Percentiles rank a stretch among this genome's conserved stretches.
Evolutionary conservation across 805 yeast genomes (phyloP).

Genomic region (Komagataella mondaviorum): DNA sequence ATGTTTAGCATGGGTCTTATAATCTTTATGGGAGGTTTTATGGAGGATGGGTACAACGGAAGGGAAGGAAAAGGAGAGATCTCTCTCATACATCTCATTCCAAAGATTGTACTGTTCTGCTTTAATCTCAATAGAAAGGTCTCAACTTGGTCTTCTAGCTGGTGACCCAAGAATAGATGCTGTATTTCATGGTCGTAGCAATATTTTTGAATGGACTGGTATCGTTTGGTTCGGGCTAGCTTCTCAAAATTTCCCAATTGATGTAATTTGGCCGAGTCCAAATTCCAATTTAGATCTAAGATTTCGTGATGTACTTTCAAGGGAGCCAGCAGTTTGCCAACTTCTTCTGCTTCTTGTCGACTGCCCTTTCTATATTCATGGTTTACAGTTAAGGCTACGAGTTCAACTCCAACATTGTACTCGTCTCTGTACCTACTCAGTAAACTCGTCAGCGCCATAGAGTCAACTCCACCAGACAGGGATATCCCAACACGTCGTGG

Average conservation of each 20-base stretch:
- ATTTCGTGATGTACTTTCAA: conserved; percentile 15
- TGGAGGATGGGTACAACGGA: conserved; percentile 8
- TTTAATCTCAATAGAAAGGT: conserved; percentile 46
- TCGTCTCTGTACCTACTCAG: conserved; percentile 21
- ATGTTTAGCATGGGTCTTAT: conserved; percentile 40
- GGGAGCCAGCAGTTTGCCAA: conserved; percentile 10
- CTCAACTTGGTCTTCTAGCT: conserved; percentile 59
- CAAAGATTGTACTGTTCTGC: conserved; percentile 33
- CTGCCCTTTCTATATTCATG: conserved; percentile 43
- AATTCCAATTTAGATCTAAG: conserved; percentile 8
- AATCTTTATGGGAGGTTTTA: conserved; percentile 10
- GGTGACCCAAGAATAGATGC: conserved; percentile 52
- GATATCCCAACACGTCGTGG: conserved; percentile 31
- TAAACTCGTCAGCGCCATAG: conserved; percentile 52
- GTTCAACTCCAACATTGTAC: conserved; percentile 14
- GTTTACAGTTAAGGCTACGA: conserved; percentile 53
- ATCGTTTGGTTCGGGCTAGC: conserved; percentile 44
- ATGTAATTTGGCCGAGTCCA: conserved; percentile 6
- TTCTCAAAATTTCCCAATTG: conserved; percentile 32
- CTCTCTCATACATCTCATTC: conserved; percentile 41
- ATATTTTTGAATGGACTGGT: conserved; percentile 23
- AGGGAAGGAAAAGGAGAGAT: conserved; percentile 15
- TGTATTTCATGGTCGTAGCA: conserved; percentile 22
- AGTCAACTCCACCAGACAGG: conserved; percentile 74
- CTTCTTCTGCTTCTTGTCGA: conserved; percentile 29